phyloP scores from a whole-genome alignment of 495 filamentous ascomycete species.

The Parachaetomium inaequale region DNA sequence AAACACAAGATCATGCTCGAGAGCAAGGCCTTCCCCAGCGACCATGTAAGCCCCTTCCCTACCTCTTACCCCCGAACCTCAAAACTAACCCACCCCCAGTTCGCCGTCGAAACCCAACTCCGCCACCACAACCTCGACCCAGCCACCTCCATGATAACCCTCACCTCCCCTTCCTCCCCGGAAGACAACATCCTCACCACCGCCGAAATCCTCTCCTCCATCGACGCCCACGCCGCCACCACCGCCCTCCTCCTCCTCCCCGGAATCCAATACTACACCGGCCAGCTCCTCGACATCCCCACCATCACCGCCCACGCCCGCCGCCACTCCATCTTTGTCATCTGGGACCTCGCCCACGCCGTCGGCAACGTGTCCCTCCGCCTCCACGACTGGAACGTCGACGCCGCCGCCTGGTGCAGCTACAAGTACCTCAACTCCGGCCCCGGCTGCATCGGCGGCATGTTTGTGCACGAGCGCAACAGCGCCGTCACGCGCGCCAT shows the following conservation, averaged over 20 bases:
- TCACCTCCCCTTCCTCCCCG: constrained; percentile 55
- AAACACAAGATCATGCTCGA: constrained; percentile 89
- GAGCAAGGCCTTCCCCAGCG: constrained; percentile 90
- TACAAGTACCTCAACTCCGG: constrained; percentile 97
- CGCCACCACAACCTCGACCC: constrained; percentile 69
- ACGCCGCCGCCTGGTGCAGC: constrained; percentile 94
- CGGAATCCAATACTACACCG: constrained; percentile 92
- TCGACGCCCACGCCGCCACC: constrained; percentile 68
- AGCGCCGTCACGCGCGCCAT: constrained; percentile 48
- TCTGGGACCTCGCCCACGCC: constrained; percentile 96
- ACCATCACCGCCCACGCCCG: constrained; percentile 81
- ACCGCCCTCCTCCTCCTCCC: constrained; percentile 83
- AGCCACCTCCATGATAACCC: constrained; percentile 67
- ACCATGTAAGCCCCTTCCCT: constrained; percentile 55
- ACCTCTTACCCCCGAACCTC: background rate
- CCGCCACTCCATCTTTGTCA: constrained; percentile 68
- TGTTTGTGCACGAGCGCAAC: constrained; percentile 83
- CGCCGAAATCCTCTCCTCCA: constrained; percentile 67
- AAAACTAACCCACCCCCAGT: constrained; percentile 47
- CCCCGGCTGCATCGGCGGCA: constrained; percentile 78
- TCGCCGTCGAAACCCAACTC: constrained; percentile 84
- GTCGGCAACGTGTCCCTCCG: constrained; percentile 81
- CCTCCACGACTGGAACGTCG: constrained; percentile 91
- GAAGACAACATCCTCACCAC: constrained; percentile 59
- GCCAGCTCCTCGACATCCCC: constrained; percentile 83